phyloP scores from a whole-genome alignment of 768 basidiomycete genomes.

The Terana coerulea region DNA sequence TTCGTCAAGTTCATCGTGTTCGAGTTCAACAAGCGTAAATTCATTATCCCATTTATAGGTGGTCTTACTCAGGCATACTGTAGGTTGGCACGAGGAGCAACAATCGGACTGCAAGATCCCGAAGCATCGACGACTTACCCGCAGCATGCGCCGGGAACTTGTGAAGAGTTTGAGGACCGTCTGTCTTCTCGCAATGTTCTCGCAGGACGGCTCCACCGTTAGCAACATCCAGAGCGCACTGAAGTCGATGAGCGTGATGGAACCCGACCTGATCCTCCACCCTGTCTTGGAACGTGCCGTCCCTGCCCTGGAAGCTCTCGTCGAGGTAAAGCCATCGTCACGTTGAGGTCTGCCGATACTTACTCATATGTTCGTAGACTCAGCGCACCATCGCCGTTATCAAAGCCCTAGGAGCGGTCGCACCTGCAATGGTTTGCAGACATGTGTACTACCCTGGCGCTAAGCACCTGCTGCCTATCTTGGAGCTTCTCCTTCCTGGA shows the following conservation, averaged over 20 bases:
- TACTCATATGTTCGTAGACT: slow-evolving; percentile 45
- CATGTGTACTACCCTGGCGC: slow-evolving; percentile 78
- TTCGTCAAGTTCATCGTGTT: slow-evolving; percentile 84
- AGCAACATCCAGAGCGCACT: slow-evolving; percentile 74
- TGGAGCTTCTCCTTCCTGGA: slow-evolving; percentile 80
- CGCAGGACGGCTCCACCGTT: slow-evolving; percentile 71
- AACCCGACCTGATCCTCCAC: slow-evolving; percentile 81
- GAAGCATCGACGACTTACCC: slow-evolving; percentile 70
- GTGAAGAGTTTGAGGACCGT: slow-evolving; percentile 81
- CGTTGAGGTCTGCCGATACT: not conserved
- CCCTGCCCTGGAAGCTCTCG: slow-evolving; percentile 84
- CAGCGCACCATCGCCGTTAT: slow-evolving; percentile 84
- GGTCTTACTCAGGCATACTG: too few species aligned
- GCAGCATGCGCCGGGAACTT: slow-evolving; percentile 76
- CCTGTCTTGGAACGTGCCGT: slow-evolving; percentile 81
- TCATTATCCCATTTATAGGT: too few species aligned
- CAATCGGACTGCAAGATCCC: slow-evolving; percentile 80
- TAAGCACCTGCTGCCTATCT: slow-evolving; percentile 73
- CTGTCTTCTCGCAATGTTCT: slow-evolving; percentile 86
- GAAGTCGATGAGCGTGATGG: slow-evolving; percentile 79
- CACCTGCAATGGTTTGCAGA: slow-evolving; percentile 76
- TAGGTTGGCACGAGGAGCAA: slow-evolving; percentile 79
- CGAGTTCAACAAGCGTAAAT: slow-evolving; percentile 77
- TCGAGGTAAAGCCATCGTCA: slow-evolving; percentile 48
- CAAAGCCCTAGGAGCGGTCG: slow-evolving; percentile 78